Conservation (phyloP, 805 yeast species). For the Starmerella scarabaei region DNA sequence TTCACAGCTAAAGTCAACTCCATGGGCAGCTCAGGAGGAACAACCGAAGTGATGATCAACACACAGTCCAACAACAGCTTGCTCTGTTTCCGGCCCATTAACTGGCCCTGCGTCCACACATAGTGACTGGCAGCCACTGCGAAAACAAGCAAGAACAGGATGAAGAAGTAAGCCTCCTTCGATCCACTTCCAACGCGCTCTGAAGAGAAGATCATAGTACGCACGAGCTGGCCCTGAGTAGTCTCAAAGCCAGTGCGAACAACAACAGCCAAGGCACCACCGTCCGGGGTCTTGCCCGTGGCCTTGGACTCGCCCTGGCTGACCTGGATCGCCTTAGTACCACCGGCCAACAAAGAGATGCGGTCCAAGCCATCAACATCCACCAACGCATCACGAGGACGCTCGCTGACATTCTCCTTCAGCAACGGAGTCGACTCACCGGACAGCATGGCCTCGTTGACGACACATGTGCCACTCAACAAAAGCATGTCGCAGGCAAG, state of each 20-base stretch:
- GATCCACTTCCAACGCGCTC: slow-evolving; percentile 95
- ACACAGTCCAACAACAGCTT: slow-evolving; percentile 91
- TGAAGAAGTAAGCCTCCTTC: slow-evolving; percentile 85
- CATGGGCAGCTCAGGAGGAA: slow-evolving; percentile 98
- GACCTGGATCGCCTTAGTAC: slow-evolving; percentile 90
- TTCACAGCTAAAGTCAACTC: slow-evolving; percentile 98
- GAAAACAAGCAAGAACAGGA: slow-evolving; percentile 73
- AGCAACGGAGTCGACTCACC: slow-evolving; percentile 96
- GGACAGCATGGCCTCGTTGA: slow-evolving; percentile 96
- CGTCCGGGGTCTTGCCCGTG: slow-evolving; percentile 58
- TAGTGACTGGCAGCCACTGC: slow-evolving; percentile 95
- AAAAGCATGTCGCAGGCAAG: slow-evolving; percentile 86
- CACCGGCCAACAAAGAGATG: slow-evolving; percentile 82
- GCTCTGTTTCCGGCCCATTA: slow-evolving; percentile 88
- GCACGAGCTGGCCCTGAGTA: slow-evolving; percentile 90
- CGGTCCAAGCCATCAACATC: slow-evolving; percentile 77
- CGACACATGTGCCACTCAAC: slow-evolving; percentile 82
- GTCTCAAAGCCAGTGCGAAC: slow-evolving; percentile 97
- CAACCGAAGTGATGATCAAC: slow-evolving; percentile 90
- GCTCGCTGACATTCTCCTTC: slow-evolving; percentile 76
- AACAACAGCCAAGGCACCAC: slow-evolving; percentile 83
- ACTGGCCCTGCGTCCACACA: slow-evolving; percentile 96
- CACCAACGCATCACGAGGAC: slow-evolving; percentile 57
- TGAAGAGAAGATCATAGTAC: slow-evolving; percentile 94
- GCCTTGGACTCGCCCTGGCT: slow-evolving; percentile 43